A percentile compares a stretch with the other conserved stretches of the same genome.
Evolutionary conservation across 768 basidiomycete species (phyloP).

Genomic region (Serendipita sp.): DNA sequence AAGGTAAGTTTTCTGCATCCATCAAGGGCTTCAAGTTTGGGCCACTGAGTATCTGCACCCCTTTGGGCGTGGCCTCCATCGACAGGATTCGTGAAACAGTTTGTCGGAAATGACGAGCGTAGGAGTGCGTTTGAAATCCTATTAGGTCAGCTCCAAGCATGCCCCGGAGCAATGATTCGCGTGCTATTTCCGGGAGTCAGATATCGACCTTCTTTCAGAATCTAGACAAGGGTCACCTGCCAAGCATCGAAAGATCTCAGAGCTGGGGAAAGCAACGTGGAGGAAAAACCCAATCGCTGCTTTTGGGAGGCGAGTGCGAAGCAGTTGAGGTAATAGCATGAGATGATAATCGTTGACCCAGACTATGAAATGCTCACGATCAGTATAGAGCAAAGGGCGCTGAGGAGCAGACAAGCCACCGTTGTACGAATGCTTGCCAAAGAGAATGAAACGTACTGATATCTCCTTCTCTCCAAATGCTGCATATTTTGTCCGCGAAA

Average conservation of each 20-base stretch:
- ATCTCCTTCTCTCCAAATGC: constrained; percentile 74
- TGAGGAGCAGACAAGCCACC: not conserved
- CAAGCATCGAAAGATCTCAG: constrained; percentile 89
- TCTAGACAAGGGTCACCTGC: constrained; percentile 22
- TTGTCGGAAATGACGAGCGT: constrained; percentile 72
- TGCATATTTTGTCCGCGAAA: constrained; percentile 72
- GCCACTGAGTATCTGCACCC: constrained; percentile 34
- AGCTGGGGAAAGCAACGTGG: constrained; percentile 90
- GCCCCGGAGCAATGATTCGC: constrained; percentile 55
- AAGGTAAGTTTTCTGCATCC: not conserved
- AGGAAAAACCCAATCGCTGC: constrained; percentile 86
- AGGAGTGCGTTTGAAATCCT: constrained; percentile 79
- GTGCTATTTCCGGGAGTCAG: constrained; percentile 13
- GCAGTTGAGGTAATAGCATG: constrained; percentile 75
- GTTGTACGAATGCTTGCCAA: not conserved
- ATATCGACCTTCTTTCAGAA: not conserved
- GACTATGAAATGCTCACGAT: constrained; percentile 10
- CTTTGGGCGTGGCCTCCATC: constrained; percentile 68
- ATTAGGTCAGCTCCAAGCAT: constrained; percentile 88
- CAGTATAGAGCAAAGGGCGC: constrained; percentile 32
- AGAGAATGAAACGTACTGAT: constrained; percentile 29
- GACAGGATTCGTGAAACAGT: constrained; percentile 67
- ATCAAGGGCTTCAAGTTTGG: not conserved
- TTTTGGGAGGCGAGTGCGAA: constrained; percentile 48
- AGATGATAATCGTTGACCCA: constrained; percentile 89